A percentile compares a stretch with the other conserved stretches of the same genome.
Evolutionary conservation across 83 land plant genomes (phyloP).

Genomic region (Larix sibirica): DNA sequence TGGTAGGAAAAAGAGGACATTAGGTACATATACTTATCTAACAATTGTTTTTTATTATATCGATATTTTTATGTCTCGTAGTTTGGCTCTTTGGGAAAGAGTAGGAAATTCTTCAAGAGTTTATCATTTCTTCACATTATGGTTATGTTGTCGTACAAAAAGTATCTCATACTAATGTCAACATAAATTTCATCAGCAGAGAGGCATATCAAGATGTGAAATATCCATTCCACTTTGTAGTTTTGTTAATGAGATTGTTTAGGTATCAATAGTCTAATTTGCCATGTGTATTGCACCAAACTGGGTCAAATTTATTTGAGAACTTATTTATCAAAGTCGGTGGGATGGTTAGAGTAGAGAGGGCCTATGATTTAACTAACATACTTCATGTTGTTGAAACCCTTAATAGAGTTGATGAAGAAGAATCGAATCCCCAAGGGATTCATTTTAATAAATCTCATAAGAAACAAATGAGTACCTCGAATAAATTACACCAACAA

Average conservation of each 20-base stretch:
- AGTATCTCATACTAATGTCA: neutral
- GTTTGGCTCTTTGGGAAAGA: neutral
- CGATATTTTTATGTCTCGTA: neutral
- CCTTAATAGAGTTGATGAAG: neutral
- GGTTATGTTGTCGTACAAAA: neutral
- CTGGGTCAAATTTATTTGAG: neutral
- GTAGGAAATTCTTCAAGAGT: neutral
- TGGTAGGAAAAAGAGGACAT: neutral
- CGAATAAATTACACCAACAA: neutral
- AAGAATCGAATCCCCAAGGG: neutral
- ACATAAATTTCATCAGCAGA: neutral
- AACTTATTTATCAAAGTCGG: neutral
- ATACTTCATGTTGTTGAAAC: neutral
- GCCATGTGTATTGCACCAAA: neutral
- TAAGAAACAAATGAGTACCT: neutral
- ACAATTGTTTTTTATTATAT: neutral
- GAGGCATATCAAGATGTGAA: neutral
- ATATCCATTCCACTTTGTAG: neutral
- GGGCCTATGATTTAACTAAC: neutral
- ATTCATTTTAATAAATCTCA: neutral
- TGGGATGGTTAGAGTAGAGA: neutral
- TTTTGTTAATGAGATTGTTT: neutral
- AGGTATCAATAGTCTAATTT: neutral
- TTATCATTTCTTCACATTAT: neutral
- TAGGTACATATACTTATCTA: neutral